These are phyloP conservation scores for Apiotrichum sp. DNA, from an alignment of 1,284 basidiomycete genomes.

Conservation along the genomic window DNA sequence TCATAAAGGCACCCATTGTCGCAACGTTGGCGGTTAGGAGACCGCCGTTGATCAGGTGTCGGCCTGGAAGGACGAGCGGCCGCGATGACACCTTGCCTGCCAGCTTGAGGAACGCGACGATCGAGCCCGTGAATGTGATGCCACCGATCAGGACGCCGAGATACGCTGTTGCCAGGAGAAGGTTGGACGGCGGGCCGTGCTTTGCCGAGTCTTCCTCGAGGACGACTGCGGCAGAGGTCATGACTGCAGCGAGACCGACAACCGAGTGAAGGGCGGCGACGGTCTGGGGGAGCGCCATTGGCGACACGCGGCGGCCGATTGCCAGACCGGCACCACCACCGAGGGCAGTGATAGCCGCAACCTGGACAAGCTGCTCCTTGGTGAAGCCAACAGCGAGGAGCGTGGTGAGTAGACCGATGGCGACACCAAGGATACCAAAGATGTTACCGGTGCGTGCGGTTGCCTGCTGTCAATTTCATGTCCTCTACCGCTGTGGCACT, in stretches of 20 bases:
- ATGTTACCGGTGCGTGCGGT: slow-evolving; percentile 75
- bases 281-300: slow-evolving; percentile 77
- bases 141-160: slow-evolving; percentile 72
- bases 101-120: slow-evolving; percentile 80
- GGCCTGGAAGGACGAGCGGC: slow-evolving; percentile 63
- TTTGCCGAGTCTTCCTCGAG: slow-evolving; percentile 57
- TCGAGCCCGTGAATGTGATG: slow-evolving; percentile 52
- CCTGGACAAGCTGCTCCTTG: slow-evolving; percentile 64
- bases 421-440: slow-evolving; percentile 74
- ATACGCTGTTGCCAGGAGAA: slow-evolving; percentile 75
- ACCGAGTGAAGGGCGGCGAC: slow-evolving; percentile 68
- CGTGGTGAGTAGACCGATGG: slow-evolving; percentile 69
- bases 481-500: neutral
- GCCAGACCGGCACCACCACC: slow-evolving; percentile 61
- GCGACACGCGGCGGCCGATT: slow-evolving; percentile 71
- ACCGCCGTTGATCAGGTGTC: slow-evolving; percentile 65
- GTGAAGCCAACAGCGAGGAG: slow-evolving; percentile 73
- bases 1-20: slow-evolving; percentile 68
- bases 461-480: slow-evolving; percentile 49
- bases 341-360: slow-evolving; percentile 64
- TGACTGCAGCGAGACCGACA: slow-evolving; percentile 74
- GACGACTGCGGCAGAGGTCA: slow-evolving; percentile 74
- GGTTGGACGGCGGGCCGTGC: slow-evolving; percentile 46
- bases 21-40: slow-evolving; percentile 62
- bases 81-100: slow-evolving; percentile 69